Percentiles rank a stretch among this genome's conserved stretches.
Conservation (phyloP, 2,329 filamentous ascomycete genomes). For the Colletotrichum brevisporum region DNA sequence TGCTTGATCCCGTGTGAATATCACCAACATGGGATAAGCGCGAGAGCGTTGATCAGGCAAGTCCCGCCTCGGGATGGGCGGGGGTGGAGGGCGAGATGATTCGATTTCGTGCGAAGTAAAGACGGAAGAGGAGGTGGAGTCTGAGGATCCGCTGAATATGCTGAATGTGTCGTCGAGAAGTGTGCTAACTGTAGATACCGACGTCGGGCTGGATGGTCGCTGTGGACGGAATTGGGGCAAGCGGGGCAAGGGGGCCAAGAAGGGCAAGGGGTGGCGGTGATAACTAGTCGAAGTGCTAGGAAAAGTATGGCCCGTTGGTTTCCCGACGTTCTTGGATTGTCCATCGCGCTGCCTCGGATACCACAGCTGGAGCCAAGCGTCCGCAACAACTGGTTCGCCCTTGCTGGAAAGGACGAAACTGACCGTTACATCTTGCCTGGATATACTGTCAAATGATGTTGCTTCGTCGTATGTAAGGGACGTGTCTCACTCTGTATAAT, state of each 20-base stretch:
- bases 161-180: conserved; percentile 36
- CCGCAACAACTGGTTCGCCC: conserved; percentile 43
- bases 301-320: too few relatives aligned
- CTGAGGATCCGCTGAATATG: conserved; percentile 34
- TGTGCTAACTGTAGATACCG: conserved; percentile 30
- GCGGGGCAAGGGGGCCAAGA: conserved; percentile 8
- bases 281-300: too few relatives aligned
- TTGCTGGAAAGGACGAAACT: conserved; percentile 48
- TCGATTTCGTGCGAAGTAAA: conserved; percentile 30
- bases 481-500: conserved; percentile 44
- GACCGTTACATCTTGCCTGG: conserved; percentile 43
- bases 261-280: conserved; percentile 14
- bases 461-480: too few relatives aligned
- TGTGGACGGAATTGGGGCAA: neutral
- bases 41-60: conserved; percentile 47
- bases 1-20: conserved; percentile 48
- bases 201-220: conserved; percentile 14
- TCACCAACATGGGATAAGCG: conserved; percentile 51
- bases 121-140: conserved; percentile 28
- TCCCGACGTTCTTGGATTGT: too few relatives aligned
- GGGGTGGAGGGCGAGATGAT: conserved; percentile 35
- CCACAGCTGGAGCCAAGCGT: conserved; percentile 51
- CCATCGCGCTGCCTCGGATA: conserved; percentile 47
- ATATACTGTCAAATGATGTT: neutral
- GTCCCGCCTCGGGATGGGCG: conserved; percentile 46